A percentile compares a stretch with the other conserved stretches of the same genome.
These are phyloP conservation scores for Antitrichia curtipendula DNA, from an alignment of 225 moss, liverwort and hornwort genomes.

Conservation along the genomic window DNA sequence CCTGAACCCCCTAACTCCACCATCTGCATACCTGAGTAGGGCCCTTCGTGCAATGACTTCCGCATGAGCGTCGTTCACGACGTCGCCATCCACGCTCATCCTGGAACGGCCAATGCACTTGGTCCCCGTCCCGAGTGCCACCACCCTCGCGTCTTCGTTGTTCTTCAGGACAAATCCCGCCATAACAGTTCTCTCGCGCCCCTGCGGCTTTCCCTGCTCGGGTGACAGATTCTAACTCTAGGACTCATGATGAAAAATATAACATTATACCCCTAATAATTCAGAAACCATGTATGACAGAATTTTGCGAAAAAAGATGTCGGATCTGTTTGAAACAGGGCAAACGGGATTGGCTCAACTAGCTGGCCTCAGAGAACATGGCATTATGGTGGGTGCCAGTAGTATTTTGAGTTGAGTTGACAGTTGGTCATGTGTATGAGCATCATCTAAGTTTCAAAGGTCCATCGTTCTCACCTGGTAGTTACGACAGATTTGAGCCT, in stretches of 20 bases:
- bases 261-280: background rate
- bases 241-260: background rate
- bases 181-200: conserved; percentile 75
- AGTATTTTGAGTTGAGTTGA: conserved; percentile 2
- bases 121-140: conserved; percentile 79
- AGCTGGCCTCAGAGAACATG: conserved; percentile 35
- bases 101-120: conserved; percentile 77
- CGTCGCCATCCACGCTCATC: conserved; percentile 68
- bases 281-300: background rate
- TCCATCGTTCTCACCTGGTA: background rate
- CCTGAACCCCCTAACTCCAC: background rate
- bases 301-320: conserved; percentile 3
- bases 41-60: conserved; percentile 84
- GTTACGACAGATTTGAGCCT: too few relatives aligned
- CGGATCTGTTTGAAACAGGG: background rate
- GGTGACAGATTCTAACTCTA: conserved; percentile 18
- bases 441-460: background rate
- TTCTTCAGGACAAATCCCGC: conserved; percentile 66
- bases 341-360: conserved; percentile 32
- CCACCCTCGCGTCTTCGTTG: conserved; percentile 19
- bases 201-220: conserved; percentile 94
- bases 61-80: conserved; percentile 87
- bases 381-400: background rate
- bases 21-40: conserved; percentile 43
- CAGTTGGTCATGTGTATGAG: background rate